Evolutionary conservation across 139 green algal genomes (phyloP).

Genomic region (Chlamydomonas eustigma): DNA sequence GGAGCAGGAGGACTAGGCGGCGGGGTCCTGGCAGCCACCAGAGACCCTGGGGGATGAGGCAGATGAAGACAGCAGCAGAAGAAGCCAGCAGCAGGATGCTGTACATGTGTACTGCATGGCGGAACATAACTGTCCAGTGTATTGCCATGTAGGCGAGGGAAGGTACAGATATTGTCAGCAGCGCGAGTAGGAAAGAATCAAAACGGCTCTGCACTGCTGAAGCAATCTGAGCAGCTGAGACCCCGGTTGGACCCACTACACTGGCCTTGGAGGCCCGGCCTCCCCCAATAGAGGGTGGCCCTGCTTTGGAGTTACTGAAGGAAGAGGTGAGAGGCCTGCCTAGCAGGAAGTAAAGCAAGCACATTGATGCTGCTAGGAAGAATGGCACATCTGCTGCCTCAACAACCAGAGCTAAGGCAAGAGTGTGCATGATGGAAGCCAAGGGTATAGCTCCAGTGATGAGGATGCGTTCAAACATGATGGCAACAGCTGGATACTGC

Average conservation of each 20-base stretch:
- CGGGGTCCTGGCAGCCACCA: conserved; percentile 69
- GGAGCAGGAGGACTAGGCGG: background rate
- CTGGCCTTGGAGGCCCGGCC: background rate
- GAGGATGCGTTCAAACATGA: conserved; percentile 69
- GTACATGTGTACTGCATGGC: conserved; percentile 61
- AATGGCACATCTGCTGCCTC: conserved; percentile 67
- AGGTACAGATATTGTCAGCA: conserved; percentile 55
- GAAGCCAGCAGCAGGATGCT: conserved; percentile 65
- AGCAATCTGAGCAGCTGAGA: background rate
- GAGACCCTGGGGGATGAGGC: conserved; percentile 58
- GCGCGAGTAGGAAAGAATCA: conserved; percentile 30
- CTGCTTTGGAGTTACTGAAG: conserved; percentile 49
- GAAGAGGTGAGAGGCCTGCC: conserved; percentile 70
- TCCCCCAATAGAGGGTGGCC: conserved; percentile 10
- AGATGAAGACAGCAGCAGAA: conserved; percentile 53
- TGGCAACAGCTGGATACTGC: conserved; percentile 14
- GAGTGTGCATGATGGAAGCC: conserved; percentile 55
- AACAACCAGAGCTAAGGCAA: conserved; percentile 49
- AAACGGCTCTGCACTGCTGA: conserved; percentile 3
- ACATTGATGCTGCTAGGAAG: conserved; percentile 68
- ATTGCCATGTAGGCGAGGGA: conserved; percentile 54
- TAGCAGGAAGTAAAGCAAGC: conserved; percentile 65
- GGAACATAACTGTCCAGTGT: conserved; percentile 47
- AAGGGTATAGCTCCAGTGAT: conserved; percentile 49
- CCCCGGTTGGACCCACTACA: background rate